Evolutionary conservation across 2,329 filamentous ascomycete species (phyloP).

Genomic region (Aspergillus pseudoglaucus): DNA sequence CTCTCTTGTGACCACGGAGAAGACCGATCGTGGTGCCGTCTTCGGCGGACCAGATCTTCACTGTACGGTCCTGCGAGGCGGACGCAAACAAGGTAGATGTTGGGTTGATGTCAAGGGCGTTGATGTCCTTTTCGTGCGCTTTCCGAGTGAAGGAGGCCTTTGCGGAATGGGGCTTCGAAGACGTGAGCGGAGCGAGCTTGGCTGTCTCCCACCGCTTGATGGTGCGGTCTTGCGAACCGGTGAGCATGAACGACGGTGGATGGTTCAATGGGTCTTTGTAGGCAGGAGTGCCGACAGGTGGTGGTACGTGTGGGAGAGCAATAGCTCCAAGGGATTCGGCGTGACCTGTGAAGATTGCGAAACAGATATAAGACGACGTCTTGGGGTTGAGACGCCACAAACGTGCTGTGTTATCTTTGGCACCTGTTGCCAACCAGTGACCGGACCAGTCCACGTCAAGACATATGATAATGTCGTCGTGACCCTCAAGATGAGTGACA

Average conservation of each 20-base stretch:
- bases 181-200: slow-evolving; percentile 48
- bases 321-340: slow-evolving; percentile 91
- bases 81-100: slow-evolving; percentile 80
- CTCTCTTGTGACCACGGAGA: slow-evolving; percentile 82
- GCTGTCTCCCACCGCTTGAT: slow-evolving; percentile 89
- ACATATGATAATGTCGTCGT: slow-evolving; percentile 92
- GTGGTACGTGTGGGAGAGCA: slow-evolving; percentile 65
- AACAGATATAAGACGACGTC: slow-evolving; percentile 69
- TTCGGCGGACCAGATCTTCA: slow-evolving; percentile 91
- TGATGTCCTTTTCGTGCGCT: slow-evolving; percentile 98
- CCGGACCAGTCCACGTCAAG: slow-evolving; percentile 95
- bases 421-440: slow-evolving; percentile 90
- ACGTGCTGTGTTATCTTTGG: slow-evolving; percentile 91
- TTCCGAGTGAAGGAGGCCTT: slow-evolving; percentile 78
- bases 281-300: slow-evolving; percentile 62
- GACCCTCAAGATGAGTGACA: slow-evolving; percentile 75
- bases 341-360: slow-evolving; percentile 79
- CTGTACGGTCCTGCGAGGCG: slow-evolving; percentile 90
- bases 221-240: slow-evolving; percentile 91
- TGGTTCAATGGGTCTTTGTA: slow-evolving; percentile 67
- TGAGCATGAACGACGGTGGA: slow-evolving; percentile 77
- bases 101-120: slow-evolving; percentile 77
- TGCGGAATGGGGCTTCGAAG: slow-evolving; percentile 26
- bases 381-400: slow-evolving; percentile 80
- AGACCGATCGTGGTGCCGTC: slow-evolving; percentile 89